Conservation (phyloP, 2,329 filamentous ascomycete genomes). For the Hypomyces rosellus region DNA sequence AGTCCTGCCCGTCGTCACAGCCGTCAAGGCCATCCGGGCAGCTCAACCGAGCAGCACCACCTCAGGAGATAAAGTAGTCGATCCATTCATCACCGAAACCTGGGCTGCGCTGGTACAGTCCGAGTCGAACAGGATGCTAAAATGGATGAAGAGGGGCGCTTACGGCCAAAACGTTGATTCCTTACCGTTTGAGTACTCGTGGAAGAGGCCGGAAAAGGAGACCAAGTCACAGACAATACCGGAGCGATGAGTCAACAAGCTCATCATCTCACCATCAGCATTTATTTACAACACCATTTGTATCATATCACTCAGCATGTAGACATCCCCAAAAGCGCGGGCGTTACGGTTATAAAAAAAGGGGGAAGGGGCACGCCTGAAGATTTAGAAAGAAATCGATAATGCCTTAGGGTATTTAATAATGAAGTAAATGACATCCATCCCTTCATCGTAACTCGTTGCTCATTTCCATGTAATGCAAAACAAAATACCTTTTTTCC, state of each 20-base stretch:
- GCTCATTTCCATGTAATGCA: not conserved
- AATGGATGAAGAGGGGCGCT: slow-evolving; percentile 3
- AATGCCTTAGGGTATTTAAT: not conserved
- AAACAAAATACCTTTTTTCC: not conserved
- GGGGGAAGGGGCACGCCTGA: not conserved
- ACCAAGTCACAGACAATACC: not conserved
- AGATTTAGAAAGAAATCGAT: not conserved
- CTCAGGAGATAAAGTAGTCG: not conserved
- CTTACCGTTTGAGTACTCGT: not conserved
- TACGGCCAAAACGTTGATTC: not conserved
- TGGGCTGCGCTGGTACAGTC: slow-evolving; percentile 14
- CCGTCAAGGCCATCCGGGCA: slow-evolving; percentile 1
- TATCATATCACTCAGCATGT: not conserved
- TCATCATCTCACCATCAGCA: not conserved
- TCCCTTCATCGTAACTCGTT: not conserved
- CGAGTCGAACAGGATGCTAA: slow-evolving; percentile 7
- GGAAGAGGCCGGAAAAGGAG: not conserved
- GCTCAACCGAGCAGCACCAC: not conserved
- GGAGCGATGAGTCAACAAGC: not conserved
- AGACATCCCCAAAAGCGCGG: not conserved
- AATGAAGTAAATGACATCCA: not conserved
- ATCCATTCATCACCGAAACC: slow-evolving; percentile 13
- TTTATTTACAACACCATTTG: not conserved
- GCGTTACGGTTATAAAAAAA: not conserved
- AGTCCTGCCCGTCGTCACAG: slow-evolving; percentile 1